A percentile compares a stretch with the other conserved stretches of the same genome.
These are phyloP conservation scores for Cladophialophora psammophila DNA, from an alignment of 2,329 filamentous ascomycete species.

Conservation along the genomic window DNA sequence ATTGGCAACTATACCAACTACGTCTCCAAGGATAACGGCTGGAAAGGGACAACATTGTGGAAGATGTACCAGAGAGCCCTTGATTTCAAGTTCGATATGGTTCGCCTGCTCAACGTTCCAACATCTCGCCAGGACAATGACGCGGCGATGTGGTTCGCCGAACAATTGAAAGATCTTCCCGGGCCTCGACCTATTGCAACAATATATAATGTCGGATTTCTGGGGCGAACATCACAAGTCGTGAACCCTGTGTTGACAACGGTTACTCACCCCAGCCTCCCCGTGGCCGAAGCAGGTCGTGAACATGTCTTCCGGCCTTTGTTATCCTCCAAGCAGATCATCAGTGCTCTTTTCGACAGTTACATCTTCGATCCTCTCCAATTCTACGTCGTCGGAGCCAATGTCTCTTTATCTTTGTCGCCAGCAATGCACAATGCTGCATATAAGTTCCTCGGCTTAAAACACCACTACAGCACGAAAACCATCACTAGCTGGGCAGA, in stretches of 20 bases:
- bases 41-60: slow-evolving; percentile 29
- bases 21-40: slow-evolving; percentile 16
- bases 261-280: slow-evolving; percentile 51
- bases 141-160: slow-evolving; percentile 47
- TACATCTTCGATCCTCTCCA: slow-evolving; percentile 52
- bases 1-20: slow-evolving; percentile 46
- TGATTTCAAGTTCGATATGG: slow-evolving; percentile 49
- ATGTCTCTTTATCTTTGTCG: slow-evolving; percentile 52
- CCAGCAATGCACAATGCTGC: slow-evolving; percentile 55
- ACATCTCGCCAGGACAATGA: slow-evolving; percentile 50
- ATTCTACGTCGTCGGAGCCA: slow-evolving; percentile 53
- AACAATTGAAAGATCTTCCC: slow-evolving; percentile 46
- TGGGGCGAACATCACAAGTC: slow-evolving; percentile 54
- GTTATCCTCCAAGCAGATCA: slow-evolving; percentile 30
- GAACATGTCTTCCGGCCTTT: slow-evolving; percentile 44
- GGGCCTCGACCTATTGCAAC: slow-evolving; percentile 47
- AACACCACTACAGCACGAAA: slow-evolving; percentile 50
- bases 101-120: slow-evolving; percentile 48
- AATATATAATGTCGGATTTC: slow-evolving; percentile 50
- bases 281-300: slow-evolving; percentile 26
- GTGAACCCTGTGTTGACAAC: slow-evolving; percentile 52
- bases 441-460: slow-evolving; percentile 49
- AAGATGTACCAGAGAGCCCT: slow-evolving; percentile 45
- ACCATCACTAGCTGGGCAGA: slow-evolving; percentile 48
- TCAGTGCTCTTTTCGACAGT: slow-evolving; percentile 50